Base-by-base conservation (phyloP, 2,329 filamentous ascomycete species). In the Neobulgaria alba region DNA sequence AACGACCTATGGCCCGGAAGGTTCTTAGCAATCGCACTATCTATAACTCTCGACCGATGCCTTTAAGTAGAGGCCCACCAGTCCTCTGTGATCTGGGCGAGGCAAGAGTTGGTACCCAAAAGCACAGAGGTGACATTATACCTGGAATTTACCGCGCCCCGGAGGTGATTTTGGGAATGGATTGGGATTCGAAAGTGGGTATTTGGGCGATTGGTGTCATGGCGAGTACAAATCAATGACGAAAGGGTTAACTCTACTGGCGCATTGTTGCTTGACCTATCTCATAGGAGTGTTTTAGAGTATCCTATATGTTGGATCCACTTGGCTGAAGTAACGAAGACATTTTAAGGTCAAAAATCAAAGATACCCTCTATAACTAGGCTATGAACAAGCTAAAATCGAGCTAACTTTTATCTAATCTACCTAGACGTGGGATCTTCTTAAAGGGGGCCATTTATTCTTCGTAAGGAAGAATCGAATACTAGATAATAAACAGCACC, bases 161-260 rank as follows among this genome's bases (percentile, higher is more conserved):
- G 0, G 65, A 75, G 44, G 67, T 73, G 7, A 69, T 73, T 4
- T 42, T 75, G 0, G 49, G 61, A 50, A 57, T 50, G 3, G 61
- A 63, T 1, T 75, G 69, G 71, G 57, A 57, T 0, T 68, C 65
- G 38, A 57, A 61, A 14, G 58, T 69, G 10, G 70, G 75, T 54
- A 67, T 75, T 38, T 76, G 71, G 71, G 72, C 69, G 41, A 60
- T 62, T 3, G 69, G 68, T 7, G 67, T 64, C 40, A 64, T 73
- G 69, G 68, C 71, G 58, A 57, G 62, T n/a, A n/a, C n/a, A n/a
- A n/a, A n/a, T n/a, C n/a, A n/a, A n/a, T n/a, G n/a, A n/a, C n/a
- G n/a, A n/a, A n/a, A n/a, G n/a, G n/a, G n/a, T n/a, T n/a, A n/a
- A n/a, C n/a, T n/a, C n/a, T n/a, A n/a, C n/a, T n/a, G n/a, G n/a